Base-by-base conservation (phyloP, 2,329 filamentous ascomycete genomes). In the Myriangium duriaei region DNA sequence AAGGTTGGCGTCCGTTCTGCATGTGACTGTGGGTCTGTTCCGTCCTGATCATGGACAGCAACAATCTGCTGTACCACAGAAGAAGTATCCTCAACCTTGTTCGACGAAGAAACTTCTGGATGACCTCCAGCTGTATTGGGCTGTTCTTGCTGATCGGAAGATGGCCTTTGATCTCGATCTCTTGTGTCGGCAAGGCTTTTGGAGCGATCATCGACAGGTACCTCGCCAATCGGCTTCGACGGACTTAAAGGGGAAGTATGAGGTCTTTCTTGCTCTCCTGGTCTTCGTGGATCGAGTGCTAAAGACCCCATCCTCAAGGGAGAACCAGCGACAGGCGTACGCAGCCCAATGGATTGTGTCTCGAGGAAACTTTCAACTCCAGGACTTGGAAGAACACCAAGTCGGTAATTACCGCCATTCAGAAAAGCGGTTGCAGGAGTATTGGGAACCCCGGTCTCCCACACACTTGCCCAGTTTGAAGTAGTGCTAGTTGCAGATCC, bases 331-430 rank as follows among this genome's bases (percentile, higher is more conserved):
- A 31, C 1, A 26, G 21, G 21, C 7, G 21, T 26, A 7, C 21
- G 21, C 21, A 26, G n/a, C 7, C 21, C 21, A 26, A n/a, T 7
- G 7, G 21, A 26, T n/a, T 26, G 21, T n/a, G 21, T 7, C 16
- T 18, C 15, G 10, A 17, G 32, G 18, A 41, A 41, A 5, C 31
- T 35, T 26, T 41, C 39, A 11, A 34, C 16, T 3, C 32, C 39
- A n/a, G 43, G 43, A 32, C 43, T 45, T 5, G 43, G 43, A 11
- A 45, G 30, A 6, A 45, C 18, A 19, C 43, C 43, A 11, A 45
- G 29, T 28, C 42, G 28, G 24, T 34, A 34, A 17, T 24, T 21
- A n/a, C 21, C 21, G n/a, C n/a, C n/a, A n/a, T 26, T 26, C 7
- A 26, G 7, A 7, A 26, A n/a, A 26, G 7, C 21, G 21, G 21